phyloP scores from a whole-genome alignment of 1,284 basidiomycete genomes.

The Ceratobasidium sp. region DNA sequence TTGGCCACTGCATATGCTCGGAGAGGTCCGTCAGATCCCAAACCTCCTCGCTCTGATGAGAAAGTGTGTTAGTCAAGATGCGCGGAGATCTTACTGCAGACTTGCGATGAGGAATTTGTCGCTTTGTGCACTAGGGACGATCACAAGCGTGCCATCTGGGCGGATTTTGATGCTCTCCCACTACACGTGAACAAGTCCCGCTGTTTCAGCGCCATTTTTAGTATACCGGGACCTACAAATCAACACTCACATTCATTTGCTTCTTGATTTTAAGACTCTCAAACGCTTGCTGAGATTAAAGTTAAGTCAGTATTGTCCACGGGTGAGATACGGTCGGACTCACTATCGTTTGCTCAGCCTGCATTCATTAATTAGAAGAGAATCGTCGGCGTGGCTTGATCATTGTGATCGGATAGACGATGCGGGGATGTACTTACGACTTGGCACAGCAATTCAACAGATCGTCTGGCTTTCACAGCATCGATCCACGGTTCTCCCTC shows the following conservation, averaged over 20 bases:
- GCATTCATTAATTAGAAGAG: background rate
- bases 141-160: background rate
- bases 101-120: constrained; percentile 18
- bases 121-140: constrained; percentile 6
- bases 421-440: constrained; percentile 14
- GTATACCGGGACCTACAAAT: background rate
- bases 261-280: constrained; percentile 2
- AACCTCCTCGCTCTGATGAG: constrained; percentile 3
- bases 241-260: constrained; percentile 16
- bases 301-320: background rate
- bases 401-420: background rate
- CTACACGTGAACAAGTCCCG: background rate
- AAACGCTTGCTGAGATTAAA: constrained; percentile 16
- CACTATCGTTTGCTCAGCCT: constrained; percentile 6
- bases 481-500: background rate
- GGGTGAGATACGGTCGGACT: background rate
- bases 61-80: background rate
- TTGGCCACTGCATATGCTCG: background rate
- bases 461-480: background rate
- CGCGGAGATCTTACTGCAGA: background rate
- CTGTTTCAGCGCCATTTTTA: constrained; percentile 13
- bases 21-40: constrained; percentile 3
- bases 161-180: constrained; percentile 18
- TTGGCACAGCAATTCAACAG: constrained; percentile 21
- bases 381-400: background rate